phyloP scores from a whole-genome alignment of 2,329 filamentous ascomycete genomes.

The Penicillium sp. region DNA sequence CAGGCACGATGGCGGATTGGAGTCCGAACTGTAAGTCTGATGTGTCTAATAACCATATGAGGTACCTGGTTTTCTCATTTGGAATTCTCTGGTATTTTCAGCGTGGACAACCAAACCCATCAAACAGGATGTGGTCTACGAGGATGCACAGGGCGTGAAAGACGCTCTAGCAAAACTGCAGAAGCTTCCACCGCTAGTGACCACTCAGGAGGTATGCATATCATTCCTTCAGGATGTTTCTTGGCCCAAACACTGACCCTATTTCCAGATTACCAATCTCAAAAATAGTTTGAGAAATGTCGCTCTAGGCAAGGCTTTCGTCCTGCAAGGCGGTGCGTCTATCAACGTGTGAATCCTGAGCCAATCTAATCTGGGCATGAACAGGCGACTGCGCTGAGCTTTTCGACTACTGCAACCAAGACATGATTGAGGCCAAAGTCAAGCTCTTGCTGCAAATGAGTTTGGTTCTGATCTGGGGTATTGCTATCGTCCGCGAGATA shows the following conservation, averaged over 20 bases:
- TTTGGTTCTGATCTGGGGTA: conserved; percentile 84
- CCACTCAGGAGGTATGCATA: conserved; percentile 13
- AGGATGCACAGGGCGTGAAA: conserved; percentile 41
- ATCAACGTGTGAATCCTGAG: background rate
- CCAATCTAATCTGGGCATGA: conserved; percentile 1
- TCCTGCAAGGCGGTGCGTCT: conserved; percentile 76
- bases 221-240: background rate
- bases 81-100: conserved; percentile 7
- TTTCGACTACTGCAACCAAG: conserved; percentile 91
- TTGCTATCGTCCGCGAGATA: conserved; percentile 22
- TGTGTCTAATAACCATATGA: conserved; percentile 1
- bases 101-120: conserved; percentile 48
- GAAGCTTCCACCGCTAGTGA: conserved; percentile 45
- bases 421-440: conserved; percentile 90
- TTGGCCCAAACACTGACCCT: conserved; percentile 1
- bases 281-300: conserved; percentile 79
- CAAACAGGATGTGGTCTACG: conserved; percentile 48
- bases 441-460: conserved; percentile 97
- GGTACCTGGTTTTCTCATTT: background rate
- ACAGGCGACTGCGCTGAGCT: conserved; percentile 83
- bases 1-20: conserved; percentile 29
- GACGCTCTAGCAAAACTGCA: conserved; percentile 43
- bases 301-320: conserved; percentile 83
- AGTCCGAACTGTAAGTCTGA: conserved; percentile 33
- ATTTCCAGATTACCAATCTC: conserved; percentile 65